Evolutionary conservation across 805 yeast genomes (phyloP).

Genomic region (Metschnikowia colocasiae): DNA sequence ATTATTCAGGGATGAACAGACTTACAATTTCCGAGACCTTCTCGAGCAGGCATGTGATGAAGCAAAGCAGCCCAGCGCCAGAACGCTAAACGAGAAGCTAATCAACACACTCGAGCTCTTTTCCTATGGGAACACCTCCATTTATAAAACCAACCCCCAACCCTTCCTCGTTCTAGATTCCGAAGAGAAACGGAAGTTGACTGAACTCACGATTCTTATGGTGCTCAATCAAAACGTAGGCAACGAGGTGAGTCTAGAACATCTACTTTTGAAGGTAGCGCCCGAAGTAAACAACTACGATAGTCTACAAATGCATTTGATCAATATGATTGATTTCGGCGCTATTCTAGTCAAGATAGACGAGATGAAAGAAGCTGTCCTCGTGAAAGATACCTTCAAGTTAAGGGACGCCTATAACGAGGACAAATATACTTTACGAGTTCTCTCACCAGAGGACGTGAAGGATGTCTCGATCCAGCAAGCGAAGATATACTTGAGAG

Average conservation of each 20-base stretch:
- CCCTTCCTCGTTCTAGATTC: slow-evolving; percentile 17
- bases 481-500: slow-evolving; percentile 19
- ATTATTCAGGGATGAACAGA: not conserved
- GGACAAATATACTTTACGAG: slow-evolving; percentile 19
- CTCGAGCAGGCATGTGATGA: slow-evolving; percentile 1
- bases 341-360: slow-evolving; percentile 28
- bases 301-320: slow-evolving; percentile 21
- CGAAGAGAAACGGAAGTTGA: slow-evolving; percentile 21
- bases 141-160: slow-evolving; percentile 21
- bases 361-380: slow-evolving; percentile 19
- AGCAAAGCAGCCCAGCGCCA: not conserved
- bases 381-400: slow-evolving; percentile 18
- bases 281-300: slow-evolving; percentile 3
- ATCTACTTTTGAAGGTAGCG: slow-evolving; percentile 12
- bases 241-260: slow-evolving; percentile 13
- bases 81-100: not conserved
- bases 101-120: slow-evolving; percentile 35
- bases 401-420: slow-evolving; percentile 34
- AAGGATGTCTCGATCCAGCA: slow-evolving; percentile 16
- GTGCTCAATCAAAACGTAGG: slow-evolving; percentile 24
- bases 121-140: slow-evolving; percentile 32
- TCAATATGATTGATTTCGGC: slow-evolving; percentile 25
- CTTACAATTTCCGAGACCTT: slow-evolving; percentile 9
- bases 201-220: slow-evolving; percentile 26
- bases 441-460: slow-evolving; percentile 26